Conservation (phyloP, 495 filamentous ascomycete species). For the Trichoderma reesei region DNA sequence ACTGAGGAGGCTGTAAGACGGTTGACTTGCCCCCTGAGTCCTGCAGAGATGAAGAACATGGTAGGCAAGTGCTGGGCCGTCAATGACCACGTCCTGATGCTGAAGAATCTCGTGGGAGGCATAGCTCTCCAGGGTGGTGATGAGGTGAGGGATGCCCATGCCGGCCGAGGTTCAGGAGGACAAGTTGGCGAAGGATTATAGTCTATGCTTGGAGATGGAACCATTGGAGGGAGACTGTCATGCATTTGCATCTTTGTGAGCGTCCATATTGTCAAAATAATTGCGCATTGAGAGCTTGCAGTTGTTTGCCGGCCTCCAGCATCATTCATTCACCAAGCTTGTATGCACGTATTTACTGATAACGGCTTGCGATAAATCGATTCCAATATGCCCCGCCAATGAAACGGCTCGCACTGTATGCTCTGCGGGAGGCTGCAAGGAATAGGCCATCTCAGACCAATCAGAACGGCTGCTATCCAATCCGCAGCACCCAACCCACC, state of each 20-base stretch:
- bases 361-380: neutral
- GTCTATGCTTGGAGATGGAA: neutral
- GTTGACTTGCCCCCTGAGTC: slow-evolving; percentile 31
- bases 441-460: neutral
- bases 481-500: neutral
- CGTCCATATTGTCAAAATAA: neutral
- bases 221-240: neutral
- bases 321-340: neutral
- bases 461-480: neutral
- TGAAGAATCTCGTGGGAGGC: slow-evolving; percentile 38
- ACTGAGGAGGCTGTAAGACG: slow-evolving; percentile 53
- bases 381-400: neutral
- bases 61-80: slow-evolving; percentile 68
- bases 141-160: slow-evolving; percentile 68
- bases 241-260: neutral
- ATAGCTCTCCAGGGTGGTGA: slow-evolving; percentile 47
- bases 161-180: neutral
- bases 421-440: neutral
- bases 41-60: slow-evolving; percentile 50
- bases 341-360: too few relatives aligned
- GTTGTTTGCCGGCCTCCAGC: too few relatives aligned
- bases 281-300: too few relatives aligned
- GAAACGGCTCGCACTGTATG: neutral
- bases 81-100: slow-evolving; percentile 47
- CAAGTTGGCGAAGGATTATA: neutral